Percentiles rank a stretch among this genome's conserved stretches.
Evolutionary conservation across 2,329 filamentous ascomycete genomes (phyloP).

Genomic region (Aureobasidium sp.): DNA sequence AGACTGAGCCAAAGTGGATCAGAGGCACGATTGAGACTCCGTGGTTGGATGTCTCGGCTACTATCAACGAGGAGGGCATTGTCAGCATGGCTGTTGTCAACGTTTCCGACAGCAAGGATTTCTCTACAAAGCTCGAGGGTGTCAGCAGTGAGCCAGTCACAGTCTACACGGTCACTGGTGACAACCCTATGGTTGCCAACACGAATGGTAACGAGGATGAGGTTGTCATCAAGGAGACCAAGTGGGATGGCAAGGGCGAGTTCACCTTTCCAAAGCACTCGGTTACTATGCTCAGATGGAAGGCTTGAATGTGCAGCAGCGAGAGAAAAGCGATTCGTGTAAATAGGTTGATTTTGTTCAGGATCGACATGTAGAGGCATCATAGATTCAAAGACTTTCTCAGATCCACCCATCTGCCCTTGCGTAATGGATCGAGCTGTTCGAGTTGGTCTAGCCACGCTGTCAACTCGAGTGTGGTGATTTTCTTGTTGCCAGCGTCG

Average conservation of each 20-base stretch:
- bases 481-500: conserved; percentile 29
- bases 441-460: conserved; percentile 55
- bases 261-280: conserved; percentile 54
- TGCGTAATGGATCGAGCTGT: conserved; percentile 63
- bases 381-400: conserved; percentile 39
- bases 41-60: conserved; percentile 60
- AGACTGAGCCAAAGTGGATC: conserved; percentile 58
- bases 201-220: conserved; percentile 53
- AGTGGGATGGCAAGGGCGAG: conserved; percentile 53
- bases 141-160: conserved; percentile 42
- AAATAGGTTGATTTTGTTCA: background rate
- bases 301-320: background rate
- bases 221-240: conserved; percentile 51
- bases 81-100: conserved; percentile 67
- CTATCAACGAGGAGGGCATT: conserved; percentile 49
- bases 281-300: conserved; percentile 15
- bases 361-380: conserved; percentile 30
- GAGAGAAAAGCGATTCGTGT: background rate
- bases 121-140: conserved; percentile 52
- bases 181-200: conserved; percentile 51
- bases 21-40: conserved; percentile 57
- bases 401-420: conserved; percentile 67
- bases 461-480: conserved; percentile 37
- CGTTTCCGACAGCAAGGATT: conserved; percentile 50
- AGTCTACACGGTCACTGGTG: conserved; percentile 55